phyloP scores from a whole-genome alignment of 306 rosid species.

The Prunus fruticosa region DNA sequence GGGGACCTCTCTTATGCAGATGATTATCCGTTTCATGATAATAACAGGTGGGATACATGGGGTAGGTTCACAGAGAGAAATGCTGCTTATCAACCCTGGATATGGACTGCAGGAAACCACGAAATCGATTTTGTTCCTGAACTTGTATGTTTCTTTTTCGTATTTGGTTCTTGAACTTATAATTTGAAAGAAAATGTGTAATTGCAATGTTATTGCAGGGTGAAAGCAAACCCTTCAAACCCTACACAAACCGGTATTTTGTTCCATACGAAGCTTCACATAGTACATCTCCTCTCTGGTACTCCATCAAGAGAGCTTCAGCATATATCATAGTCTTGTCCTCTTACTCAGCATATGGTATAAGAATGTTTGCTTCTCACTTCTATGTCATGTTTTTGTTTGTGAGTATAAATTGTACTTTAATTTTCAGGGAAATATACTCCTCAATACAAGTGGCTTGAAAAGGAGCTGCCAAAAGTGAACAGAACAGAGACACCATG shows the following conservation, averaged over 20 bases:
- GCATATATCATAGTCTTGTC: conserved; percentile 77
- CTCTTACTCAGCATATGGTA: conserved; percentile 80
- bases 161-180: not conserved
- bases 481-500: conserved; percentile 82
- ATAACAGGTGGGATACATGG: conserved; percentile 77
- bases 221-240: conserved; percentile 66
- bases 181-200: not conserved
- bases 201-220: conserved; percentile 44
- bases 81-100: conserved; percentile 82
- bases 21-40: conserved; percentile 65
- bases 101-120: conserved; percentile 61
- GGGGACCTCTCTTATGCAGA: conserved; percentile 78
- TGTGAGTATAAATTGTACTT: not conserved
- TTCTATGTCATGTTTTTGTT: not conserved
- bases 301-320: conserved; percentile 88
- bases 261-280: conserved; percentile 56
- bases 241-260: conserved; percentile 51
- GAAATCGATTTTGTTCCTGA: conserved; percentile 48
- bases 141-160: conserved; percentile 21
- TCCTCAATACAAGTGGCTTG: conserved; percentile 81
- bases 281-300: conserved; percentile 76
- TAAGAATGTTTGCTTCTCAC: not conserved
- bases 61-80: conserved; percentile 65
- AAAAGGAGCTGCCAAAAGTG: conserved; percentile 59
- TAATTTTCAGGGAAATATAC: conserved; percentile 63